Base-by-base conservation (phyloP, 2,329 filamentous ascomycete genomes). In the Fusarium metavorans region DNA sequence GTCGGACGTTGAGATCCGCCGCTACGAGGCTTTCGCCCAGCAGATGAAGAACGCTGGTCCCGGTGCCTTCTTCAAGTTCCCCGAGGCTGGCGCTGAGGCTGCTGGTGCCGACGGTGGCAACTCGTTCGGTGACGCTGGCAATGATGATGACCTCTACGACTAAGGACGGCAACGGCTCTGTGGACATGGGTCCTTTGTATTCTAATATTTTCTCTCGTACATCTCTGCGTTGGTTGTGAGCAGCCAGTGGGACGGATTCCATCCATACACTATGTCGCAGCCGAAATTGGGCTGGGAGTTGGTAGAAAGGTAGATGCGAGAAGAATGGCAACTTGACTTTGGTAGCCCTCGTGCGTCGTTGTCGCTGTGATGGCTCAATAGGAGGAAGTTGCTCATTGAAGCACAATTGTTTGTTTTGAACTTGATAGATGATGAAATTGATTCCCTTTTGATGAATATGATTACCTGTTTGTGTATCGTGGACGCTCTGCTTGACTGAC, bases 31-130 rank as follows among this genome's bases (percentile, higher is more conserved):
- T 6, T 99, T 99, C 81, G 94, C 96, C 45, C 96, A 98, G 87
- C 96, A 96, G 84, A 97, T 99, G 95, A 99, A 99, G 94, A 98
- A 97, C 83, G 92, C 94, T 70, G 95, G 95, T 61, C 95, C 95
- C 43, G 96, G 95, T 81, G 95, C 94, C 79, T 98, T 97, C 90
- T 99, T 99, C 94, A 95, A 97, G 85, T 99, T 99, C 92, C 96
- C 94, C 35, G 88, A 89, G 71, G 93, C 90, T 78, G 94, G 91
- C 23, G 83, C 80, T 23, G 87, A 94, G 89, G 89, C 93, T 86
- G 80, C 85, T 79, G 83, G 87, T 84, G 78, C 89, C 85, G 83
- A 90, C 86, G 85, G 88, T 72, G 85, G 89, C 76, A 88, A 89
- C 86, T 84, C 90, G 59, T 95, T 97, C 79, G 95, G 95, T 75